Evolutionary conservation across 306 rosid genomes (phyloP).

Genomic region (Biancaea sappan): DNA sequence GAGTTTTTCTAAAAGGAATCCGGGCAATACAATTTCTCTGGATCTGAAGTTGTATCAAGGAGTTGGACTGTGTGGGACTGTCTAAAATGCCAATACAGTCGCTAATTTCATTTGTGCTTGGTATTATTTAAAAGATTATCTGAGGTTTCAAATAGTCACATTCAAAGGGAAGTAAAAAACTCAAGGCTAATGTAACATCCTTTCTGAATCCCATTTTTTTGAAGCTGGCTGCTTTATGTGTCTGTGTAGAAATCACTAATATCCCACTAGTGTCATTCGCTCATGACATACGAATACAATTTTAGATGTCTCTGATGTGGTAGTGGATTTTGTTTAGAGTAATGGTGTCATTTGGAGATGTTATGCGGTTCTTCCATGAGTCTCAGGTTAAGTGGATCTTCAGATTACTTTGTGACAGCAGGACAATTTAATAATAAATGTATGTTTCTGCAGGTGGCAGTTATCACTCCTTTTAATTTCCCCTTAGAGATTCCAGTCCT

Average conservation of each 20-base stretch:
- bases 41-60: constrained; percentile 4
- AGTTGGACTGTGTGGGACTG: background rate
- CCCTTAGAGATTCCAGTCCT: constrained; percentile 97
- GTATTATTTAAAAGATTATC: background rate
- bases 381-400: background rate
- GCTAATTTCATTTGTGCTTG: background rate
- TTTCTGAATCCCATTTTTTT: background rate
- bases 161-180: background rate
- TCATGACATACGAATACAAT: background rate
- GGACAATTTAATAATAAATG: constrained; percentile 5
- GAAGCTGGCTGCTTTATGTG: constrained; percentile 10
- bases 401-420: background rate
- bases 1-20: constrained; percentile 1
- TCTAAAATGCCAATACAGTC: constrained; percentile 4
- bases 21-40: constrained; percentile 10
- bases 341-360: constrained; percentile 9
- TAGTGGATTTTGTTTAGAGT: constrained; percentile 32
- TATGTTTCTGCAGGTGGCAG: constrained; percentile 71
- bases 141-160: constrained; percentile 17
- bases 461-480: constrained; percentile 93
- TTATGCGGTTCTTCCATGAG: constrained; percentile 9
- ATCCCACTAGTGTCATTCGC: constrained; percentile 7
- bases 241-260: background rate
- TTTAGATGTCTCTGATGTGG: background rate
- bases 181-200: constrained; percentile 15